Conservation (phyloP, 768 basidiomycete genomes). For the Pleurotus eryngii region DNA sequence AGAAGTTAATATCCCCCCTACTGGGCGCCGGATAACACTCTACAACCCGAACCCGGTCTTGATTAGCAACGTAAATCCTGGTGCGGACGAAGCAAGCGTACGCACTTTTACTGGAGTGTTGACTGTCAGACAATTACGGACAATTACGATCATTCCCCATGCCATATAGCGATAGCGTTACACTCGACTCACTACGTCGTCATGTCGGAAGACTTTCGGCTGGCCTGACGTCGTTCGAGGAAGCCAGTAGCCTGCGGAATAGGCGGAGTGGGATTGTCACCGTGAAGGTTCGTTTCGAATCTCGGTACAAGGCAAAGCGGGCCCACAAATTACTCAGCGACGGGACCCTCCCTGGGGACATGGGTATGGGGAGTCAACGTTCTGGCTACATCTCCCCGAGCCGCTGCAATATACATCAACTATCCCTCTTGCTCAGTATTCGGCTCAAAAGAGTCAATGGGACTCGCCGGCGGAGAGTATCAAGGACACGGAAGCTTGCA, state of each 20-base stretch:
- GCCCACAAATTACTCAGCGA: constrained; percentile 34
- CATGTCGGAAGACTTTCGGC: constrained; percentile 8
- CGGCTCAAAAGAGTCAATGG: constrained; percentile 50
- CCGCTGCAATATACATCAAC: constrained; percentile 48
- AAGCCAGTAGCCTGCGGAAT: constrained; percentile 12
- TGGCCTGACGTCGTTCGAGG: constrained; percentile 23
- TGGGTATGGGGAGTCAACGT: constrained; percentile 22
- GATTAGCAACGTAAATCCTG: constrained; percentile 37
- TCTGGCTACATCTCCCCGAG: constrained; percentile 41
- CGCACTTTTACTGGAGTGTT: constrained; percentile 24
- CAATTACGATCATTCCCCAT: constrained; percentile 15
- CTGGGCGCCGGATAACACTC: constrained; percentile 20
- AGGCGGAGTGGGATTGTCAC: constrained; percentile 26
- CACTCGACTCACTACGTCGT: constrained; percentile 17
- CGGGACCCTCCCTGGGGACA: constrained; percentile 22
- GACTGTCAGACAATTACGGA: constrained; percentile 20
- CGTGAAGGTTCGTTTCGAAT: constrained; percentile 43
- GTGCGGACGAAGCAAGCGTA: constrained; percentile 21
- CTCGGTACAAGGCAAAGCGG: constrained; percentile 44
- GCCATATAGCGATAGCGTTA: constrained; percentile 18
- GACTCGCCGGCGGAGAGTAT: constrained; percentile 34
- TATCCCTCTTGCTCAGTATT: constrained; percentile 46
- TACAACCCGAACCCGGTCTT: constrained; percentile 34
- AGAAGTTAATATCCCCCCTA: constrained; percentile 34
- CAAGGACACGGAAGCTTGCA: constrained; percentile 27